phyloP scores from a whole-genome alignment of 257 asterid genomes.

The Nicotiana knightiana region DNA sequence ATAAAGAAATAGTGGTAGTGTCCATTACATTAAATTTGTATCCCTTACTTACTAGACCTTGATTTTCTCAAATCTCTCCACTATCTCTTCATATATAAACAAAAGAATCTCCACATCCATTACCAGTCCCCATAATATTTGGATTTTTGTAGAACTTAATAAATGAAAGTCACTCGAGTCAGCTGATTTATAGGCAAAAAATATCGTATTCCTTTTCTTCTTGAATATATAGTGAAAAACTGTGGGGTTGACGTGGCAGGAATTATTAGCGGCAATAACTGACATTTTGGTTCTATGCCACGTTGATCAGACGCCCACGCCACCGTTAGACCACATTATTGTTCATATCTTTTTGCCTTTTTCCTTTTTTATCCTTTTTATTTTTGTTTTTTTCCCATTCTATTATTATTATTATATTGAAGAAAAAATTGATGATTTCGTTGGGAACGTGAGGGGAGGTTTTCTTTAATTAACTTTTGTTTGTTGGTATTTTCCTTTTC shows the following conservation, averaged over 20 bases:
- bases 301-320: conserved; percentile 18
- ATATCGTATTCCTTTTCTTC: background rate
- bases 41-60: background rate
- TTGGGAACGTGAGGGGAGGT: background rate
- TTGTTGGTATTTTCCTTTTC: background rate
- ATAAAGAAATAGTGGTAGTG: background rate
- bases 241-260: conserved; percentile 32
- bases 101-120: background rate
- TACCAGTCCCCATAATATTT: background rate
- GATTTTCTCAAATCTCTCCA: background rate
- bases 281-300: conserved; percentile 27
- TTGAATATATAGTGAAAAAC: background rate
- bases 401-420: background rate
- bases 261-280: conserved; percentile 25
- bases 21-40: conserved; percentile 13
- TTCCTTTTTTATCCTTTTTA: background rate
- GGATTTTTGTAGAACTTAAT: background rate
- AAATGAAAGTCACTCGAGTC: background rate
- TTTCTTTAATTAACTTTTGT: background rate
- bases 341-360: background rate
- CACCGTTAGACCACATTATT: background rate
- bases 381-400: background rate
- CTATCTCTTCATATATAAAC: background rate
- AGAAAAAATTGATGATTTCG: background rate
- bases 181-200: background rate